Evolutionary conservation across 2,329 filamentous ascomycete genomes (phyloP), one percentile per base, ranked within the genome.

Genomic region (Epicoccum sorghinum): DNA sequence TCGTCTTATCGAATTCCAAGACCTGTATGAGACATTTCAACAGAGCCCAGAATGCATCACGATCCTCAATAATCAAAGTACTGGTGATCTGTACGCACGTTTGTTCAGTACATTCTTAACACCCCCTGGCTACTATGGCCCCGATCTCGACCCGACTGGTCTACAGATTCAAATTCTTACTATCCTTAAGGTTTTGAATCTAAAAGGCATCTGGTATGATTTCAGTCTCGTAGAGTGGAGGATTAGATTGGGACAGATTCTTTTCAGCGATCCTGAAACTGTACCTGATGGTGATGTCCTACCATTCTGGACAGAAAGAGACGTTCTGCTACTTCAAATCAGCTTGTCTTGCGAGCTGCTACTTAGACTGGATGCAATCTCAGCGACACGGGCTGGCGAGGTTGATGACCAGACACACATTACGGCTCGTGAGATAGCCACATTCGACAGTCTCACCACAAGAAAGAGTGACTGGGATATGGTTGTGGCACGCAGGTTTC

Each of bases 201-300:
- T 84, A 7, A 81, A 86, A 48, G 87, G 88, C 51, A 83, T 89
- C 40, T 91, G 89, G 89, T 82, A 89, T 46, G 88, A 91, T 71
- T 89, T 91, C 60, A 88, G 87, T 18, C 81, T 86, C 29, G 86
- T 91, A 6, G 88, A 91, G 68, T 91, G 88, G 88, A 82, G 89
- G 33, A 88, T 91, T 53, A 81, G 87, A 10, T 78, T 91, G 1
- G 89, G 89, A 6, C 88, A 90, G 72, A 80, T 91, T 37, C 74
- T 91, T 2, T 91, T 88, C 88, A 86, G 82, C 13, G 67, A 71
- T 35, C 56, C 59, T 7, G 66, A 71, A 13, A 30, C 59, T 6
- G 36, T 53, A 10, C 35, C 55, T 55, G 57, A 73, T 51, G 42
- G 69, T 50, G 55, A 66, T 2, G n/a, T 58, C 1, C 49, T 49